Evolutionary conservation across 2,329 filamentous ascomycete genomes (phyloP).

Genomic region (Fusarium veterinarium): DNA sequence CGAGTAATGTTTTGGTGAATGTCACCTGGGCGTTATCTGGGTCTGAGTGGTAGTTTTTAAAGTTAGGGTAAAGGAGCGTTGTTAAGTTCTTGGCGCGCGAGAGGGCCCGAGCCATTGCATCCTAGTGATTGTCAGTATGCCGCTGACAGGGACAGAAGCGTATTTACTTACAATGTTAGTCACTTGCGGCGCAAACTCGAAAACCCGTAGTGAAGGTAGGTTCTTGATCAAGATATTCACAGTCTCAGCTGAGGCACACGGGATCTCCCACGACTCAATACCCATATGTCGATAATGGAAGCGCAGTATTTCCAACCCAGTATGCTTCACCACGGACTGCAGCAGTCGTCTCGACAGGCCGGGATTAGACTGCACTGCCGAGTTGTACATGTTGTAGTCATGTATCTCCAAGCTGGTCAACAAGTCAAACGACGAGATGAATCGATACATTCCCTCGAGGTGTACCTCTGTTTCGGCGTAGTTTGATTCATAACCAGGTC

Average conservation of each 20-base stretch:
- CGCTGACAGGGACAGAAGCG: no score
- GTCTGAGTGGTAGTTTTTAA: background rate
- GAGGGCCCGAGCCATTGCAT: background rate
- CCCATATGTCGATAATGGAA: background rate
- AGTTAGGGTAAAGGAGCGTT: background rate
- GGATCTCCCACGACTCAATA: rapidly evolving
- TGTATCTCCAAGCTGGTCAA: background rate
- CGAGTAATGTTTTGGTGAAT: rapidly evolving
- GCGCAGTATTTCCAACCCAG: background rate
- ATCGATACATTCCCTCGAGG: background rate
- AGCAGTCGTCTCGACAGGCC: background rate
- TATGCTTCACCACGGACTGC: background rate
- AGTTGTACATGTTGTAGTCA: background rate
- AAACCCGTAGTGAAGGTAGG: background rate
- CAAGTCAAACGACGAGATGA: slow-evolving; percentile 1
- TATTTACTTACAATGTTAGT: background rate
- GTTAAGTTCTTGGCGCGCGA: background rate
- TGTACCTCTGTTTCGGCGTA: background rate
- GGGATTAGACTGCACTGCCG: rapidly evolving
- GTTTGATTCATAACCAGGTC: rapidly evolving
- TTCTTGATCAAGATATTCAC: background rate
- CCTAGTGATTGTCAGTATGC: no score
- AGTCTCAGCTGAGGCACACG: rapidly evolving
- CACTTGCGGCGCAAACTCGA: background rate
- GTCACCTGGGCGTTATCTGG: rapidly evolving